phyloP scores from a whole-genome alignment of 495 filamentous ascomycete genomes.

The Xylaria curta region DNA sequence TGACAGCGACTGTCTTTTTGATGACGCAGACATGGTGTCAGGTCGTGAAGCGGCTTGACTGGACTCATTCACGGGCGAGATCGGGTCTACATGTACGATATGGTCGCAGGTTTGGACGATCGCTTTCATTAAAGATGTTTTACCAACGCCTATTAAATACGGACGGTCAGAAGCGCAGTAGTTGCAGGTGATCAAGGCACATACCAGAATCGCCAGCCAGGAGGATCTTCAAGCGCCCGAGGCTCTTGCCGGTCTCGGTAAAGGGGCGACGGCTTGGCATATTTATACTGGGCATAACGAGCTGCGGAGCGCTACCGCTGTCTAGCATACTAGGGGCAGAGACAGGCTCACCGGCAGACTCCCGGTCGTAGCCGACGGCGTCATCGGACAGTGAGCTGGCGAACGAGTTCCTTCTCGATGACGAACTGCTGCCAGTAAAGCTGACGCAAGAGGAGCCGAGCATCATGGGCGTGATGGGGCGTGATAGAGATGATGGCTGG shows the following conservation, averaged over 20 bases:
- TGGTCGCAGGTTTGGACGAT: conserved; percentile 95
- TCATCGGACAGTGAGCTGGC: conserved; percentile 59
- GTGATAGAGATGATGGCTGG: conserved; percentile 46
- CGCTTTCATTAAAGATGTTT: conserved; percentile 90
- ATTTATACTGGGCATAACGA: conserved; percentile 96
- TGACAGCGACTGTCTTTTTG: conserved; percentile 34
- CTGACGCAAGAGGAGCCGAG: conserved; percentile 55
- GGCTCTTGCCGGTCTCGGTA: conserved; percentile 80
- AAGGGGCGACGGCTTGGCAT: conserved; percentile 95
- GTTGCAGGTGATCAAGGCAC: conserved; percentile 22
- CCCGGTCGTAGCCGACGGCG: conserved; percentile 55
- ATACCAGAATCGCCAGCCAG: conserved; percentile 84
- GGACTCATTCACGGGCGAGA: conserved; percentile 52
- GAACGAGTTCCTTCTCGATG: conserved; percentile 62
- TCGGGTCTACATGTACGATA: conserved; percentile 92
- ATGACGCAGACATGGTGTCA: conserved; percentile 26
- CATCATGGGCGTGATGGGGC: conserved; percentile 63
- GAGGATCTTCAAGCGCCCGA: conserved; percentile 87
- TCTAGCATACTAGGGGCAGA: conserved; percentile 45
- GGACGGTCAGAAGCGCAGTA: conserved; percentile 18
- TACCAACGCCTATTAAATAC: conserved; percentile 60
- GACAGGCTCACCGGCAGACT: conserved; percentile 48
- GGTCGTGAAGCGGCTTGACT: not conserved
- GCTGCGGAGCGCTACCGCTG: conserved; percentile 73
- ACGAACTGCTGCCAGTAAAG: conserved; percentile 55